A percentile compares a stretch with the other conserved stretches of the same genome.
These are phyloP conservation scores for Boletus pseudo-olivaceus DNA, from an alignment of 768 basidiomycete genomes.

Conservation along the genomic window DNA sequence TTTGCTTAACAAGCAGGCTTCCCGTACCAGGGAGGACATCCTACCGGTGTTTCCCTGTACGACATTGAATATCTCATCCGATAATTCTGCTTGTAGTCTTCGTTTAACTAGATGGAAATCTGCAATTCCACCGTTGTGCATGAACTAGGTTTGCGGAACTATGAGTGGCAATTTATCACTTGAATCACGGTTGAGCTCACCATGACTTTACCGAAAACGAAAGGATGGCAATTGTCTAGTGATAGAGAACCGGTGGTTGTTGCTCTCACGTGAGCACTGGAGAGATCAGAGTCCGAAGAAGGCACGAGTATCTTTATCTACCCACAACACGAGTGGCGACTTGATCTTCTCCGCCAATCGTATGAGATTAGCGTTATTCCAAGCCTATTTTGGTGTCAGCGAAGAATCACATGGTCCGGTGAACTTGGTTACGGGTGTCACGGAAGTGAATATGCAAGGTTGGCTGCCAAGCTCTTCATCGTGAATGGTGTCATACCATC, in stretches of 20 bases:
- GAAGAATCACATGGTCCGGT: not conserved
- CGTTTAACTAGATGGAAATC: constrained; percentile 82
- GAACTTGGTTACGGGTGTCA: constrained; percentile 68
- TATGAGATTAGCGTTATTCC: constrained; percentile 94
- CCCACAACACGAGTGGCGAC: constrained; percentile 90
- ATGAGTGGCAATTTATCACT: not conserved
- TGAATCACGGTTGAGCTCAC: constrained; percentile 36
- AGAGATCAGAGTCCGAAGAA: constrained; percentile 2
- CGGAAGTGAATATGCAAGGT: constrained; percentile 94
- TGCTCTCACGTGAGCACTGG: constrained; percentile 86
- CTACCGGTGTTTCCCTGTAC: constrained; percentile 92
- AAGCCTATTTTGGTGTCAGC: constrained; percentile 58
- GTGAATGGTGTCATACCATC: constrained; percentile 90
- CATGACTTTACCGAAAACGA: constrained; percentile 89
- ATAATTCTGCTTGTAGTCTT: constrained; percentile 65
- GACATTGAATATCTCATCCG: constrained; percentile 81
- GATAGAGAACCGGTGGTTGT: constrained; percentile 91
- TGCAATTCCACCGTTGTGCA: constrained; percentile 96
- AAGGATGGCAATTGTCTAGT: constrained; percentile 94
- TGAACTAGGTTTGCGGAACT: constrained; percentile 55
- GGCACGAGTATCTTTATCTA: constrained; percentile 8
- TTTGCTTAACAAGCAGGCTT: not conserved
- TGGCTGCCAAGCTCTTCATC: constrained; percentile 81
- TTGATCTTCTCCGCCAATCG: constrained; percentile 96
- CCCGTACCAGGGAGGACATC: constrained; percentile 6